A percentile compares a stretch with the other conserved stretches of the same genome.
Evolutionary conservation across 805 yeast genomes (phyloP).

Genomic region (Priceomyces haplophilus): DNA sequence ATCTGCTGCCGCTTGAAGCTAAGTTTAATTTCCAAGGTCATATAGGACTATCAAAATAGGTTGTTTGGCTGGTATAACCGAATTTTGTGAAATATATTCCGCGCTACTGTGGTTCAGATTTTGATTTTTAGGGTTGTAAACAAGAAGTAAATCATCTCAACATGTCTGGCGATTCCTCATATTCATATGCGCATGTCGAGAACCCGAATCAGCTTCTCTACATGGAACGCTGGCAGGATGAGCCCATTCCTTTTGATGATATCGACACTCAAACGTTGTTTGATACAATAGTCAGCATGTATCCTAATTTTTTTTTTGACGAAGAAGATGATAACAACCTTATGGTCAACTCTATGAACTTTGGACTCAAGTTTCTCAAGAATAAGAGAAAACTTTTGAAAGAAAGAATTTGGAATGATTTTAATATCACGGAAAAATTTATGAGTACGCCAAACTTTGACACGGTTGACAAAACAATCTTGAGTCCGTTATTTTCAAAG

Average conservation of each 20-base stretch:
- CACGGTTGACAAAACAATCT: constrained; percentile 29
- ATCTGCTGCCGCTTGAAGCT: too few relatives aligned
- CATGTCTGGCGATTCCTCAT: constrained; percentile 18
- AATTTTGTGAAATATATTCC: too few relatives aligned
- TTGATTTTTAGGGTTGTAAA: too few relatives aligned
- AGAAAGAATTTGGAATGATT: constrained; percentile 36
- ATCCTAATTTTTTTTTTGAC: constrained; percentile 36
- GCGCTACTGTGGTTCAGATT: too few relatives aligned
- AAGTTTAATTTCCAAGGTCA: too few relatives aligned
- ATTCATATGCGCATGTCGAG: constrained; percentile 34
- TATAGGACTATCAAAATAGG: too few relatives aligned
- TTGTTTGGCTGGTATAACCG: too few relatives aligned
- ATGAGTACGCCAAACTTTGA: constrained; percentile 17
- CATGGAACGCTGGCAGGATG: constrained; percentile 42
- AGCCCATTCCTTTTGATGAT: constrained; percentile 39
- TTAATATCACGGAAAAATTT: constrained; percentile 27
- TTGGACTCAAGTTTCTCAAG: constrained; percentile 40
- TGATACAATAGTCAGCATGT: constrained; percentile 34
- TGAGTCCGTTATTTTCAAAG: constrained; percentile 24
- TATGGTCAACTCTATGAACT: constrained; percentile 32
- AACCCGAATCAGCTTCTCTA: constrained; percentile 38
- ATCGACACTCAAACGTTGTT: constrained; percentile 37
- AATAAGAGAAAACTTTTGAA: constrained; percentile 27
- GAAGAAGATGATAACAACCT: constrained; percentile 42
- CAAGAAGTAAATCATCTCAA: too few relatives aligned